phyloP scores from a whole-genome alignment of 306 rosid species.

The Luffa aegyptiaca region DNA sequence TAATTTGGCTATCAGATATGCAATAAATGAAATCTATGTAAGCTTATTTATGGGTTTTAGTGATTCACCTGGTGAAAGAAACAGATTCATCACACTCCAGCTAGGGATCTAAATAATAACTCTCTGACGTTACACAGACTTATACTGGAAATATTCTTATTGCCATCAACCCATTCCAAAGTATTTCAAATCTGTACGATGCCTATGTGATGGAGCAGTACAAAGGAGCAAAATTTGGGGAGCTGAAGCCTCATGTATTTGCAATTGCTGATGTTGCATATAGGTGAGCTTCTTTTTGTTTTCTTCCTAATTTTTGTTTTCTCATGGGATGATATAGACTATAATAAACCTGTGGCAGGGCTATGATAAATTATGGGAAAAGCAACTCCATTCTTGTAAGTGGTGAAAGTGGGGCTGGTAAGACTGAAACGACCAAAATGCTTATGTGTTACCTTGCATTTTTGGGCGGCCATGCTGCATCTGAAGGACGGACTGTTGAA shows the following conservation, averaged over 20 bases:
- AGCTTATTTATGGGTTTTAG: constrained; percentile 25
- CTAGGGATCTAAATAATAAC: constrained; percentile 27
- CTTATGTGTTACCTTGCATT: constrained; percentile 88
- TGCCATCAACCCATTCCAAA: constrained; percentile 88
- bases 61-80: constrained; percentile 19
- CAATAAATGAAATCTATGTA: constrained; percentile 76
- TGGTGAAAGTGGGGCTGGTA: constrained; percentile 95
- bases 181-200: constrained; percentile 53
- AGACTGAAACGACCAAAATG: constrained; percentile 94
- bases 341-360: constrained; percentile 37
- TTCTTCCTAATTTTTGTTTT: constrained; percentile 13
- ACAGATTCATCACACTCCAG: constrained; percentile 18
- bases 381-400: constrained; percentile 87
- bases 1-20: constrained; percentile 66
- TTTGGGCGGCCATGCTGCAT: constrained; percentile 64
- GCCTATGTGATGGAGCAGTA: constrained; percentile 52
- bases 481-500: constrained; percentile 72
- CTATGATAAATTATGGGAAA: constrained; percentile 66
- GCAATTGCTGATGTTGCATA: constrained; percentile 84
- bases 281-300: constrained; percentile 41
- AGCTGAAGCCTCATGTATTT: constrained; percentile 79
- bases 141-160: constrained; percentile 92
- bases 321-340: constrained; percentile 15
- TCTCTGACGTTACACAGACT: constrained; percentile 57
- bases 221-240: constrained; percentile 50